Conservation (phyloP, 2,329 filamentous ascomycete genomes). For the Fusarium caatingaense region DNA sequence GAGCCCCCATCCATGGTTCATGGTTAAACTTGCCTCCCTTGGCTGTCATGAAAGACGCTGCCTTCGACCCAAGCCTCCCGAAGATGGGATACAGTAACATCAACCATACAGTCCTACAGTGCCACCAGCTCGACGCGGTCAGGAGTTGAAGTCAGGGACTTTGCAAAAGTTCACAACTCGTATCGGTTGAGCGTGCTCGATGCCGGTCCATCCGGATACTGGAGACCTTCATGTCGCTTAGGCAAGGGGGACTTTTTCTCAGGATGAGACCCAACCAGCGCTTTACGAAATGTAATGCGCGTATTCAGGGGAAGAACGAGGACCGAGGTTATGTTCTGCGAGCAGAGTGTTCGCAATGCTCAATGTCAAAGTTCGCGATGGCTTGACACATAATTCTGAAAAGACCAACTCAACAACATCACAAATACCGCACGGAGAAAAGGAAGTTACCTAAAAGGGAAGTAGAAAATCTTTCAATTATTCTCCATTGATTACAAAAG, state of each 20-base stretch:
- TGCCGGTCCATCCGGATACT: conserved; percentile 2
- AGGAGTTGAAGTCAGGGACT: not conserved
- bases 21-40: not conserved
- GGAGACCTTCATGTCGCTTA: conserved; percentile 2
- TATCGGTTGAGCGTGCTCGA: not conserved
- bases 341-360: not conserved
- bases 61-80: not conserved
- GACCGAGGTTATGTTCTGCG: conserved; percentile 35
- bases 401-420: not conserved
- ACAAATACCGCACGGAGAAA: conserved; percentile 34
- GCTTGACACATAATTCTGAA: not conserved
- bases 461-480: conserved; percentile 6
- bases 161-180: not conserved
- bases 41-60: no score
- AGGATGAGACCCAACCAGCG: not conserved
- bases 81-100: not conserved
- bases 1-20: not conserved
- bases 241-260: not conserved
- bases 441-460: conserved; percentile 36
- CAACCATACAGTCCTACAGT: not conserved
- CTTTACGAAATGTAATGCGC: not conserved
- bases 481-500: conserved; percentile 8
- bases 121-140: not conserved
- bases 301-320: not conserved
- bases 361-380: not conserved